Conservation (phyloP, 108 stramenopile genomes). For the Nannochloropsis salina region DNA sequence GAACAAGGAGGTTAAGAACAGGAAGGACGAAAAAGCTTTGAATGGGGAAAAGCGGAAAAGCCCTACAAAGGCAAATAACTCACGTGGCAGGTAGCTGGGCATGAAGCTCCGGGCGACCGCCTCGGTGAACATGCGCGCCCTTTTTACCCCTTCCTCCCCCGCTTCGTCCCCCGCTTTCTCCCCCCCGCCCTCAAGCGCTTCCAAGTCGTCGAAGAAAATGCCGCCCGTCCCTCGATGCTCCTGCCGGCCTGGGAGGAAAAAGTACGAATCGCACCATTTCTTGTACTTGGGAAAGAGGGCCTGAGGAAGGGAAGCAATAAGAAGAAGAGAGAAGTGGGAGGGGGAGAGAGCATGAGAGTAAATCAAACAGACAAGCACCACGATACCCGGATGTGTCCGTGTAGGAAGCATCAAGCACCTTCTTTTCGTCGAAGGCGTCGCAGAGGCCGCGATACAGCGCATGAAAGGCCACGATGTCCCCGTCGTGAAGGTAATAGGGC, state of each 20-base stretch:
- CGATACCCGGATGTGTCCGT: no score
- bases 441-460: constrained; percentile 60
- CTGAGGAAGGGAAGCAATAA: background rate
- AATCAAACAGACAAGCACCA: no score
- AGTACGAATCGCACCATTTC: constrained; percentile 60
- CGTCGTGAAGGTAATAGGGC: constrained; percentile 78
- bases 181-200: constrained; percentile 41
- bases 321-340: background rate
- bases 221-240: constrained; percentile 91
- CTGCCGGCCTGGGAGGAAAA: constrained; percentile 75
- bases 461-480: constrained; percentile 73
- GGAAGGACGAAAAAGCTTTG: background rate
- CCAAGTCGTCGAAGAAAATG: constrained; percentile 87
- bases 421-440: constrained; percentile 42
- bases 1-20: background rate
- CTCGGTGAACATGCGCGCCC: constrained; percentile 57
- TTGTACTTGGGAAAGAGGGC: constrained; percentile 14
- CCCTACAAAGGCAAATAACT: background rate
- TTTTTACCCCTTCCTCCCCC: background rate
- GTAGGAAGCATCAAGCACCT: background rate
- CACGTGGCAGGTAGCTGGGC: constrained; percentile 80
- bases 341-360: background rate
- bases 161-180: background rate
- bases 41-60: background rate
- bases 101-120: constrained; percentile 75